Base-by-base conservation (phyloP, 1,139 yeast species). In the Geotrichum candidum region DNA sequence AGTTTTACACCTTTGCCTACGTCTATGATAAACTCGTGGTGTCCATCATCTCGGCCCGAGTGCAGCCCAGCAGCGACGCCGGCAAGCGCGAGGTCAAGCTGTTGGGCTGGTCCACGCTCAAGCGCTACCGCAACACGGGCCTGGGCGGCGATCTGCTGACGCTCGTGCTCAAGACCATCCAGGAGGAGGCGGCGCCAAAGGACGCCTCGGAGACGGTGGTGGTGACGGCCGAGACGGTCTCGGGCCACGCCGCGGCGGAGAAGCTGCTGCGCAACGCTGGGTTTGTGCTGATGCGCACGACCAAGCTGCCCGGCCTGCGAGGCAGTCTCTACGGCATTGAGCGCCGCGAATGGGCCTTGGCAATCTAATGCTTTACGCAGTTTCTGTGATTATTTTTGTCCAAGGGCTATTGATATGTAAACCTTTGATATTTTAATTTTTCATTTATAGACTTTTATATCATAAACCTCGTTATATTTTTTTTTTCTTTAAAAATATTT, bases 61-160 rank as follows among this genome's bases (percentile, higher is more conserved):
- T 53, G 23, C 52, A 50, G 45, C 41, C 50, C 10, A 41, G 54
- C 52, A 25, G 51, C 45, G 59, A 53, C 22, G 57, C 51, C 54
- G 52, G 59, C 48, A 57, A 53, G 46, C 51, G 56, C 54, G 58
- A 54, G 46, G 56, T 55, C 51, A 46, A 31, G 15, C 41, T 69
- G 15, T 59, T 67, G 4, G 66, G 68, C 22, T 69, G 71, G 72
- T 51, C 68, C 9, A 68, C 66, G 10, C 46, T 68, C 53, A 57
- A 65, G 41, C 62, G 67, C 41, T 69, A 69, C 62, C 64, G 72
- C 18, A 62, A 63, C 27, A 65, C 64, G 23, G 72, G 72, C 3
- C 64, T 69, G 38, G 72, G 72, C 51, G 56, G 56, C 29, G 72
- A 69, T 53, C 60, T 68, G 53, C 53, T 69, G 22, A 6, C 46